Evolutionary conservation across 2,329 filamentous ascomycete genomes (phyloP).

Genomic region (Thyridium curvatum): DNA sequence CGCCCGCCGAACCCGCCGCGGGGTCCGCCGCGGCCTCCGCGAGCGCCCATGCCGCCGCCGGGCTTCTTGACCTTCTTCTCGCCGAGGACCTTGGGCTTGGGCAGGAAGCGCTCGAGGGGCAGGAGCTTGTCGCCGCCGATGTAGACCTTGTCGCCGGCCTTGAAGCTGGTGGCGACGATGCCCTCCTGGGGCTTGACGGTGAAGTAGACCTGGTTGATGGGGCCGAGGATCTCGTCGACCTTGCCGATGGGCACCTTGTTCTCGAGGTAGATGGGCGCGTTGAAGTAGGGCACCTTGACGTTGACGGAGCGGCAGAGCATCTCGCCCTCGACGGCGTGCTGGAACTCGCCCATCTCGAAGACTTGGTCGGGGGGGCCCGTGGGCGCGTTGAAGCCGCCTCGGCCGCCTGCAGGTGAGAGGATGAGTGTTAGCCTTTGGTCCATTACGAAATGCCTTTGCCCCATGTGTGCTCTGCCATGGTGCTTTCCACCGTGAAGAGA

Average conservation of each 20-base stretch:
- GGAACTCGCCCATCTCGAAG: constrained; percentile 84
- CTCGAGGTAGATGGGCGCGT: constrained; percentile 96
- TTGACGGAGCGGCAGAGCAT: constrained; percentile 96
- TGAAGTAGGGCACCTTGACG: constrained; percentile 96
- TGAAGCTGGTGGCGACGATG: constrained; percentile 92
- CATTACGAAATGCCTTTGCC: too few relatives aligned
- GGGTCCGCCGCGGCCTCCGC: constrained; percentile 32
- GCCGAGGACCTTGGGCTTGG: constrained; percentile 80
- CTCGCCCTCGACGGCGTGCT: constrained; percentile 94
- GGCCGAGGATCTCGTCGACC: constrained; percentile 95
- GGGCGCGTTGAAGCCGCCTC: constrained; percentile 53
- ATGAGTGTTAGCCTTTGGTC: background rate
- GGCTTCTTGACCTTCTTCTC: constrained; percentile 50
- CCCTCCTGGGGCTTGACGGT: constrained; percentile 96
- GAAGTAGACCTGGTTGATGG: constrained; percentile 97
- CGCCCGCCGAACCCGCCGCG: constrained; percentile 26
- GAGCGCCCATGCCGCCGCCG: constrained; percentile 61
- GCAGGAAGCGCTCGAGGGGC: constrained; percentile 91
- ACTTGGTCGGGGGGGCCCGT: constrained; percentile 58
- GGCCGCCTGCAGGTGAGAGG: constrained; percentile 35
- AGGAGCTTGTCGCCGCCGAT: constrained; percentile 92
- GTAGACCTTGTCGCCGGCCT: constrained; percentile 94
- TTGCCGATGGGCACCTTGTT: constrained; percentile 97
- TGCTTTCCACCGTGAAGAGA: too few relatives aligned
- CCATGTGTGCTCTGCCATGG: too few relatives aligned